Conservation (phyloP, 2,329 filamentous ascomycete species). For the Immersiporthe knoxdaviesiana region DNA sequence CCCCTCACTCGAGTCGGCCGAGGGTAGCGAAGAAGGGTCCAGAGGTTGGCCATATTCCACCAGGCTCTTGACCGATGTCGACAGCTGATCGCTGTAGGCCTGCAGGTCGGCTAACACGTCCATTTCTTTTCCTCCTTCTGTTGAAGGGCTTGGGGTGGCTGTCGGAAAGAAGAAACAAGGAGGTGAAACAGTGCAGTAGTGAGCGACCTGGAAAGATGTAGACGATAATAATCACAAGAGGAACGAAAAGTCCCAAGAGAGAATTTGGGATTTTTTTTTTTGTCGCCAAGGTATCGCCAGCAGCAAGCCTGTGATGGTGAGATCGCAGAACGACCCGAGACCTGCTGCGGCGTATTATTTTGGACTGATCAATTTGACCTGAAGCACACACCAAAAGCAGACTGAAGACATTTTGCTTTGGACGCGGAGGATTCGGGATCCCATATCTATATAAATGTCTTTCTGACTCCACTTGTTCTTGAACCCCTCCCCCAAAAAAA, state of each 20-base stretch:
- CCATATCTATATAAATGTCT: not conserved
- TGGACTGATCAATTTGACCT: not conserved
- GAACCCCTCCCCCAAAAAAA: too few relatives aligned
- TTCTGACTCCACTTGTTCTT: not conserved
- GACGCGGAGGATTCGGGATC: not conserved
- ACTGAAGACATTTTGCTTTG: not conserved
- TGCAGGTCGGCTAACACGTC: not conserved
- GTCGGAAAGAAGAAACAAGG: not conserved
- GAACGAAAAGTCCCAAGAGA: not conserved
- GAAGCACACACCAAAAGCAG: not conserved
- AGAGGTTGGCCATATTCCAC: not conserved
- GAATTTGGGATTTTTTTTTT: too few relatives aligned
- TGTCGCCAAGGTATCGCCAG: not conserved
- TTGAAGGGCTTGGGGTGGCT: not conserved
- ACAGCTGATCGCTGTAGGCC: slow-evolving; percentile 4
- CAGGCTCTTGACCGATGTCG: slow-evolving; percentile 2
- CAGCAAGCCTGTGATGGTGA: not conserved
- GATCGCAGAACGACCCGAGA: not conserved
- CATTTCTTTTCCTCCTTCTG: not conserved
- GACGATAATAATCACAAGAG: not conserved
- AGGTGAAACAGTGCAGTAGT: not conserved
- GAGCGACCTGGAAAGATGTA: too few relatives aligned
- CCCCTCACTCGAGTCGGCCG: not conserved
- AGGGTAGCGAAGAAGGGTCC: not conserved
- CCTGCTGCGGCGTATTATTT: not conserved